Conservation (phyloP, 805 yeast genomes). For the Pichia phayaonensis region DNA sequence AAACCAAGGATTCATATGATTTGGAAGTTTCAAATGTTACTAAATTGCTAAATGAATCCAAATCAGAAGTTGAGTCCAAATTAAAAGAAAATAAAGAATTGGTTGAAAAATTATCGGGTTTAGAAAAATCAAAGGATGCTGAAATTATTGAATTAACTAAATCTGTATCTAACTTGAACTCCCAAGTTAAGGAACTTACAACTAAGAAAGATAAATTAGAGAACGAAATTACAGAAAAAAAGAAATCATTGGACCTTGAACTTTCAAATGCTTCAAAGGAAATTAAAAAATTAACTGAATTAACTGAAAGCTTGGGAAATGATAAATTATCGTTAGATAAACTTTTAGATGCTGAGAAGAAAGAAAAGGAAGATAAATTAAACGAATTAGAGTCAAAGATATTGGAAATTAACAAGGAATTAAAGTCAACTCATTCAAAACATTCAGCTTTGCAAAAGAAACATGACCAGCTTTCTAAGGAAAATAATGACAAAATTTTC, state of each 20-base stretch:
- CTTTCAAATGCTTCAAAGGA: constrained; percentile 16
- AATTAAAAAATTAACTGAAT: constrained; percentile 50
- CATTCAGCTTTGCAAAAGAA: constrained; percentile 60
- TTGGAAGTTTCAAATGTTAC: not conserved
- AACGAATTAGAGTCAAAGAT: not conserved
- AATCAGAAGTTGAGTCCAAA: not conserved
- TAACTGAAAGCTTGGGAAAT: not conserved
- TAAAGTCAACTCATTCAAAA: constrained; percentile 21
- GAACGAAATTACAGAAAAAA: not conserved
- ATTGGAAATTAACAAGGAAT: not conserved
- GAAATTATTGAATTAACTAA: not conserved
- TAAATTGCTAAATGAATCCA: not conserved
- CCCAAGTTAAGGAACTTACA: not conserved
- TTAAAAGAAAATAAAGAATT: not conserved
- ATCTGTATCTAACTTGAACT: not conserved
- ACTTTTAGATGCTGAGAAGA: constrained; percentile 4
- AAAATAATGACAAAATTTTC: not conserved
- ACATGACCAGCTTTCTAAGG: not conserved
- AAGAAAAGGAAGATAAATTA: constrained; percentile 10
- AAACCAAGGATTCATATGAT: not conserved
- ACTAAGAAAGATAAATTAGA: not conserved
- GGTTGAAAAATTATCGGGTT: not conserved
- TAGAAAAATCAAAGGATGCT: not conserved
- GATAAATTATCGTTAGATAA: not conserved
- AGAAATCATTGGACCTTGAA: not conserved